Conservation (phyloP, 2,329 filamentous ascomycete genomes). For the Delphinella strobiligena region DNA sequence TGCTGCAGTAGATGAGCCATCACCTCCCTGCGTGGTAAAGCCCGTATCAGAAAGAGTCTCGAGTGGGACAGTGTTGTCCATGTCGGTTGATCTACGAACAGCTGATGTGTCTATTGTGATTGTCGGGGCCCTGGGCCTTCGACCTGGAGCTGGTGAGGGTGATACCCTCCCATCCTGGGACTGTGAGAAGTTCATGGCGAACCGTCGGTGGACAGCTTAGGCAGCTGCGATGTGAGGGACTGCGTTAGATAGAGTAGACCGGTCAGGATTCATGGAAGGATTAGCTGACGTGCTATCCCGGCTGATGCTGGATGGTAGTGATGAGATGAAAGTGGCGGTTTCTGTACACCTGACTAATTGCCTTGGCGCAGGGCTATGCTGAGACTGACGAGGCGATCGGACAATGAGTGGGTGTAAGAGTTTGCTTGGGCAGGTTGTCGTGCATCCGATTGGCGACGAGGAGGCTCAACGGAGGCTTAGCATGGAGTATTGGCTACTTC, state of each 20-base stretch:
- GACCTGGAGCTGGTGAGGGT: constrained; percentile 4
- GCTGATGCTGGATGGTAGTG: not conserved
- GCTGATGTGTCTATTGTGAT: constrained; percentile 42
- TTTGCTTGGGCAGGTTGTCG: too few species aligned
- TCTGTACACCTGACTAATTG: too few species aligned
- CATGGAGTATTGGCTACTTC: too few species aligned
- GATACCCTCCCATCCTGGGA: constrained; percentile 3
- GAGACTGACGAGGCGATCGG: too few species aligned
- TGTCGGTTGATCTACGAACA: constrained; percentile 26
- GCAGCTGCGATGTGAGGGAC: not conserved
- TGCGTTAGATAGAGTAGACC: not conserved
- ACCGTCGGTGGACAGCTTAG: too few species aligned
- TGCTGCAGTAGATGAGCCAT: constrained; percentile 1
- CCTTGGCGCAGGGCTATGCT: too few species aligned
- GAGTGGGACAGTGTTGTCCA: not conserved
- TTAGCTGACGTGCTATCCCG: not conserved
- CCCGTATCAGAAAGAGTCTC: constrained; percentile 4
- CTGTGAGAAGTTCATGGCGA: constrained; percentile 5
- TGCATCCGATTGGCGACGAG: too few species aligned
- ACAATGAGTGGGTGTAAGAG: too few species aligned
- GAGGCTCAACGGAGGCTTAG: too few species aligned
- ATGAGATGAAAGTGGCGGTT: not conserved
- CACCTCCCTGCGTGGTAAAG: constrained; percentile 6
- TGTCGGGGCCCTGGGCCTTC: constrained; percentile 30
- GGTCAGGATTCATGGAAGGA: not conserved